Evolutionary conservation across 2,329 filamentous ascomycete species (phyloP).

Genomic region (Geosmithia morbida): DNA sequence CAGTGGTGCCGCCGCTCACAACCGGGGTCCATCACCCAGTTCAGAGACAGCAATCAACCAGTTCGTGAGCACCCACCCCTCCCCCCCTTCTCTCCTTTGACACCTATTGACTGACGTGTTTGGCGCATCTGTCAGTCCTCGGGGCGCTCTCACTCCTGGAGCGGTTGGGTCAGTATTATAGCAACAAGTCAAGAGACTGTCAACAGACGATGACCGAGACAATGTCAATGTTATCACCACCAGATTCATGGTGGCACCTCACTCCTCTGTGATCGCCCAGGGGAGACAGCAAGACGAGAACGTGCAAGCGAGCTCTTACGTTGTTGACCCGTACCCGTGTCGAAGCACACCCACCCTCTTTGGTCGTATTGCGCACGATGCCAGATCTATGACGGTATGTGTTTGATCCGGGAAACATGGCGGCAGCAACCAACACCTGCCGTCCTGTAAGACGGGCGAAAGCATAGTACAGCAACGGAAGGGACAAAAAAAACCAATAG

Average conservation of each 20-base stretch:
- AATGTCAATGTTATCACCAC: too few species aligned
- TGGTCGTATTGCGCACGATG: neutral
- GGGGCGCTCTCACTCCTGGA: neutral
- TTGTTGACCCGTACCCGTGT: neutral
- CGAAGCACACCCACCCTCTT: neutral
- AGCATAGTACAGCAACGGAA: neutral
- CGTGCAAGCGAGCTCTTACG: neutral
- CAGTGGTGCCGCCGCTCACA: neutral
- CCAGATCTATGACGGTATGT: neutral
- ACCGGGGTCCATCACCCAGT: neutral
- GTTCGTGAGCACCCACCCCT: neutral
- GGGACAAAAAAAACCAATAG: neutral
- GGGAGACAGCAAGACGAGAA: too few species aligned
- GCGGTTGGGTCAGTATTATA: too few species aligned
- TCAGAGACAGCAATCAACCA: neutral
- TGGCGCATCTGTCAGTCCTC: neutral
- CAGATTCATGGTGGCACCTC: too few species aligned
- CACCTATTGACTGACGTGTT: neutral
- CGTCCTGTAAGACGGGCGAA: too few species aligned
- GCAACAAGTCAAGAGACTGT: too few species aligned
- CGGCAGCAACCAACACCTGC: too few species aligned
- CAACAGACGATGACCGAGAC: too few species aligned
- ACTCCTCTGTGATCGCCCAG: too few species aligned
- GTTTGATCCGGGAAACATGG: neutral
- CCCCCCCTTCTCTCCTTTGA: too few species aligned